Conservation (phyloP, 768 basidiomycete species). For the Pleurotus giganteus region DNA sequence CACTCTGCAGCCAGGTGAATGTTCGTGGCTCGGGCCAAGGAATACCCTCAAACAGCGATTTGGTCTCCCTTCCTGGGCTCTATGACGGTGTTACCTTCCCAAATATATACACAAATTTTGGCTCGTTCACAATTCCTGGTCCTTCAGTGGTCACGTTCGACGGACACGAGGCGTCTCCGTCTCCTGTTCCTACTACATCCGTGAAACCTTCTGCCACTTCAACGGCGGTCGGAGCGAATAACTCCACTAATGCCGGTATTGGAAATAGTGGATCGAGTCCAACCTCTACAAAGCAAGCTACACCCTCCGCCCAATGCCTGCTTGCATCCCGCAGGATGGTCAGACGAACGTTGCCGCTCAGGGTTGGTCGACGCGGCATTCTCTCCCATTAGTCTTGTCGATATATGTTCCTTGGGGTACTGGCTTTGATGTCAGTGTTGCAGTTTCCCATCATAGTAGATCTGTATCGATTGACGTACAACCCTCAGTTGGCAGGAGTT, state of each 20-base stretch:
- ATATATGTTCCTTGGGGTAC: slow-evolving; percentile 2
- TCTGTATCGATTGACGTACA: slow-evolving; percentile 10
- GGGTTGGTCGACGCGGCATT: slow-evolving; percentile 6
- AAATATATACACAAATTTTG: slow-evolving; percentile 32
- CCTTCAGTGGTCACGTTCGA: slow-evolving; percentile 31
- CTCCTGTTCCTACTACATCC: slow-evolving; percentile 3
- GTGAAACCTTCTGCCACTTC: slow-evolving; percentile 8
- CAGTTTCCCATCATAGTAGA: slow-evolving; percentile 5
- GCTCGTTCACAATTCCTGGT: slow-evolving; percentile 33
- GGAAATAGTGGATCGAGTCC: slow-evolving; percentile 8
- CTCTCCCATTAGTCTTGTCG: slow-evolving; percentile 2
- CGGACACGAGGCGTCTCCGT: slow-evolving; percentile 18
- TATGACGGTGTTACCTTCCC: slow-evolving; percentile 33
- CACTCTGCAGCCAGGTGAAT: slow-evolving; percentile 28
- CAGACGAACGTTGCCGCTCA: slow-evolving; percentile 15
- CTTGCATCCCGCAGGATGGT: slow-evolving; percentile 23
- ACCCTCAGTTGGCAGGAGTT: neutral
- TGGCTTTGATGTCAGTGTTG: slow-evolving; percentile 4
- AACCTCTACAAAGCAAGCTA: slow-evolving; percentile 9
- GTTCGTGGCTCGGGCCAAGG: slow-evolving; percentile 36
- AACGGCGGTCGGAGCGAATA: slow-evolving; percentile 9
- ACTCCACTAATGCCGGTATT: neutral
- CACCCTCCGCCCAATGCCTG: slow-evolving; percentile 22
- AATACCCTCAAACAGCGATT: slow-evolving; percentile 29
- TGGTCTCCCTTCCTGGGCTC: slow-evolving; percentile 33